Evolutionary conservation across 1,284 basidiomycete genomes (phyloP).

Genomic region (Trichosporon sp.): DNA sequence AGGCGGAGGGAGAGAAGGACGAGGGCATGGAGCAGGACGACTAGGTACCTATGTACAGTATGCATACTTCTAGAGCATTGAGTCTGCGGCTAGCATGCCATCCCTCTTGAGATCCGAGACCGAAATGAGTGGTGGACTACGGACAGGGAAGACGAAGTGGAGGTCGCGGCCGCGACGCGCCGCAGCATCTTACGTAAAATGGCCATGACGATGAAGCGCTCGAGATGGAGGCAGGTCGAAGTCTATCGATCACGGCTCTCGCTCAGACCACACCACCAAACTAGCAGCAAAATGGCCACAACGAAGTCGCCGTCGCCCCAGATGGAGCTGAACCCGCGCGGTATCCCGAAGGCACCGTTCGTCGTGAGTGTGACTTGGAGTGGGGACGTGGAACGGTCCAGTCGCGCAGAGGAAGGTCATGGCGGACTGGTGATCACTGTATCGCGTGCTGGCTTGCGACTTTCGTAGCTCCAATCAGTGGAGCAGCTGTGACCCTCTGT

Average conservation of each 20-base stretch:
- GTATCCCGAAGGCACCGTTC: conserved; percentile 92
- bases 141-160: too few relatives aligned
- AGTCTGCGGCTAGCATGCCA: too few relatives aligned
- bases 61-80: conserved; percentile 1
- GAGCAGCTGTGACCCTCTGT: too few relatives aligned
- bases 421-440: too few relatives aligned
- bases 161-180: background rate
- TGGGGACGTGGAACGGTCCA: too few relatives aligned
- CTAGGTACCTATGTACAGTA: conserved; percentile 5
- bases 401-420: too few relatives aligned
- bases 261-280: background rate
- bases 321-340: conserved; percentile 72
- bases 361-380: conserved; percentile 60
- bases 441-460: background rate
- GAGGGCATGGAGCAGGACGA: conserved; percentile 23
- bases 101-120: too few relatives aligned
- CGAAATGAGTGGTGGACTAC: too few relatives aligned
- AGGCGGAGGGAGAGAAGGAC: conserved; percentile 16
- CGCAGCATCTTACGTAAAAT: background rate
- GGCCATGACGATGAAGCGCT: background rate
- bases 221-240: background rate
- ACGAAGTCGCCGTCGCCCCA: conserved; percentile 15
- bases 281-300: background rate
- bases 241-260: background rate
- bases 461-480: too few relatives aligned